Evolutionary conservation across 176 grass and related monocot species (phyloP).

Genomic region (Oropetium thomaeum): DNA sequence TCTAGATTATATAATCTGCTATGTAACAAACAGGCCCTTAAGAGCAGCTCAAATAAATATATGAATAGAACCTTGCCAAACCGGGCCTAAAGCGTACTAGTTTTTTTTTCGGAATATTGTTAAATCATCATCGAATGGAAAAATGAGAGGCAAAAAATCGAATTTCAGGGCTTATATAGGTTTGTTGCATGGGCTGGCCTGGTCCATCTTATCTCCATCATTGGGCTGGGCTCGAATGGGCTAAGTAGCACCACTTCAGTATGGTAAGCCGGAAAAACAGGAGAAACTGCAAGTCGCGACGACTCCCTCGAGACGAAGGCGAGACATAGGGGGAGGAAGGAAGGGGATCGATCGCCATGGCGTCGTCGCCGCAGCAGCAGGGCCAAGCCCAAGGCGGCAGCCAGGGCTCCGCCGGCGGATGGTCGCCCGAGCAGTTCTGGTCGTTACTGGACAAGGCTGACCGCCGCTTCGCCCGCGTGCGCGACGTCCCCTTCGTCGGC

Average conservation of each 20-base stretch:
- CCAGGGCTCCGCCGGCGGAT: conserved; percentile 22
- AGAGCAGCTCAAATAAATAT: no score
- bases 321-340: neutral
- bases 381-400: neutral
- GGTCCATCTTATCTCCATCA: neutral
- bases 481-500: conserved; percentile 71
- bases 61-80: no score
- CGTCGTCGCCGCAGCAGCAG: conserved; percentile 46
- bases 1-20: no score
- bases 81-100: no score
- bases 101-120: no score
- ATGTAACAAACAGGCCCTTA: no score
- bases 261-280: neutral
- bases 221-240: conserved; percentile 1
- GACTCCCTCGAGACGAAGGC: conserved; percentile 20
- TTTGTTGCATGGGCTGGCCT: neutral
- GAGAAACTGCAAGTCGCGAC: neutral
- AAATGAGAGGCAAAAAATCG: no score
- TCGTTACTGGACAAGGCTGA: conserved; percentile 91
- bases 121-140: no score
- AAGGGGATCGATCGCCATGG: conserved; percentile 38
- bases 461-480: conserved; percentile 82
- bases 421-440: conserved; percentile 83
- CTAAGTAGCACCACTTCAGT: neutral
- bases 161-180: no score